These are phyloP conservation scores for Acorus gramineus DNA, from an alignment of 106 monocot species.

Conservation along the genomic window DNA sequence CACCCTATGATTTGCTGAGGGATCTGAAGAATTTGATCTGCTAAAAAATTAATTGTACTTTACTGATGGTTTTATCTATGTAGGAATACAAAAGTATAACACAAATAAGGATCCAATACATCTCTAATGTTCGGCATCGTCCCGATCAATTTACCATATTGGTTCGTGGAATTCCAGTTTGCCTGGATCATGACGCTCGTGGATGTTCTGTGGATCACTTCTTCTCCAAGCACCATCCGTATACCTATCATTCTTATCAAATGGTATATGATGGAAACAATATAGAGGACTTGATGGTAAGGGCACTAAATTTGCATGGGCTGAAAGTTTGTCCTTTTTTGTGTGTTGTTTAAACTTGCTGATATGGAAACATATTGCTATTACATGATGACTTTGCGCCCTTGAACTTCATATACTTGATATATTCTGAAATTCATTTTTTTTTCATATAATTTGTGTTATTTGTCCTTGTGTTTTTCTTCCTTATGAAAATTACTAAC, in stretches of 20 bases:
- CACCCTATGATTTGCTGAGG: too few species aligned
- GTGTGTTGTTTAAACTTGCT: background rate
- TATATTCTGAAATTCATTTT: too few species aligned
- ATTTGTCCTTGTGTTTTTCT: too few species aligned
- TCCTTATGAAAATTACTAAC: too few species aligned
- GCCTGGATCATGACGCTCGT: constrained; percentile 43
- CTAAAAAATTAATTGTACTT: background rate
- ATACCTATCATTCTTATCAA: constrained; percentile 43
- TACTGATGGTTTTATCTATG: background rate
- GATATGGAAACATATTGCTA: too few species aligned
- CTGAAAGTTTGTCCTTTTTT: background rate
- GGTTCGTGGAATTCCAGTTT: constrained; percentile 62
- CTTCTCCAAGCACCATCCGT: constrained; percentile 61
- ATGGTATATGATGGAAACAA: constrained; percentile 42
- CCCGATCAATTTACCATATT: constrained; percentile 56
- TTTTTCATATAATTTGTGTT: too few species aligned
- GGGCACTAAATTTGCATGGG: background rate
- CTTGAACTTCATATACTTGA: too few species aligned
- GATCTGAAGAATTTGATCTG: background rate
- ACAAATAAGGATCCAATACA: constrained; percentile 27
- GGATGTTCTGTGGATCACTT: constrained; percentile 68
- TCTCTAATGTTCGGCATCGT: constrained; percentile 30
- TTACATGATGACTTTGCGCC: too few species aligned
- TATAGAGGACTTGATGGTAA: constrained; percentile 37
- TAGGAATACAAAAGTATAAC: constrained; percentile 50